A percentile compares a stretch with the other conserved stretches of the same genome.
Conservation (phyloP, 1,139 yeast species). For the Taiozyma onychis region DNA sequence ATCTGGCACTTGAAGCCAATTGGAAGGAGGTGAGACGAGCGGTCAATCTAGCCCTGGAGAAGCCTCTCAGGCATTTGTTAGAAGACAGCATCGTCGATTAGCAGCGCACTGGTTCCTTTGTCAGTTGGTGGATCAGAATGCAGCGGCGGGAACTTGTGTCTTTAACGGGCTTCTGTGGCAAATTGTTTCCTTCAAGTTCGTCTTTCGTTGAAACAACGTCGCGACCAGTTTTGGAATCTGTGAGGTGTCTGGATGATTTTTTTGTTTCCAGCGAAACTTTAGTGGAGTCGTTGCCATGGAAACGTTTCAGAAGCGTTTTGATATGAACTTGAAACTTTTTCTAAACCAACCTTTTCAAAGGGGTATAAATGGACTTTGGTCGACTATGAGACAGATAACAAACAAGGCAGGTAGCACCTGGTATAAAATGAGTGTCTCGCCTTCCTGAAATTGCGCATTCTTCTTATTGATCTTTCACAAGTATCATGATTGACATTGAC, state of each 20-base stretch:
- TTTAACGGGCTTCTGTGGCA: neutral
- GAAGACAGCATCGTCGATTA: slow-evolving; percentile 1
- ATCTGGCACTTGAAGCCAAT: neutral
- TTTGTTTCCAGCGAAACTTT: neutral
- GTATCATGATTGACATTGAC: neutral
- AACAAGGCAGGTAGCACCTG: neutral
- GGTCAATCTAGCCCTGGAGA: neutral
- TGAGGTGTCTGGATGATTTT: neutral
- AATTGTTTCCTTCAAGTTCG: neutral
- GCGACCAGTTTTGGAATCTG: neutral
- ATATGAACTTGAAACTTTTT: neutral
- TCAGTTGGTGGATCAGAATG: neutral
- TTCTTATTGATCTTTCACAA: no score
- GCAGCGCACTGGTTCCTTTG: neutral
- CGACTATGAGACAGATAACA: neutral
- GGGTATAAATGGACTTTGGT: neutral
- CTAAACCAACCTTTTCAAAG: neutral
- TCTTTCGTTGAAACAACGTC: neutral
- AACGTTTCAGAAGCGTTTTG: neutral
- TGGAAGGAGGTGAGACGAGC: neutral
- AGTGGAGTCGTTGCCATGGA: neutral
- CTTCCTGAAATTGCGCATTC: neutral
- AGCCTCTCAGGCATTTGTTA: neutral
- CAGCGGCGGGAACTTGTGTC: neutral
- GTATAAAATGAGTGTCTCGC: neutral